These are phyloP conservation scores for Podosphaera xanthii DNA, from an alignment of 2,329 filamentous ascomycete species.

Conservation along the genomic window DNA sequence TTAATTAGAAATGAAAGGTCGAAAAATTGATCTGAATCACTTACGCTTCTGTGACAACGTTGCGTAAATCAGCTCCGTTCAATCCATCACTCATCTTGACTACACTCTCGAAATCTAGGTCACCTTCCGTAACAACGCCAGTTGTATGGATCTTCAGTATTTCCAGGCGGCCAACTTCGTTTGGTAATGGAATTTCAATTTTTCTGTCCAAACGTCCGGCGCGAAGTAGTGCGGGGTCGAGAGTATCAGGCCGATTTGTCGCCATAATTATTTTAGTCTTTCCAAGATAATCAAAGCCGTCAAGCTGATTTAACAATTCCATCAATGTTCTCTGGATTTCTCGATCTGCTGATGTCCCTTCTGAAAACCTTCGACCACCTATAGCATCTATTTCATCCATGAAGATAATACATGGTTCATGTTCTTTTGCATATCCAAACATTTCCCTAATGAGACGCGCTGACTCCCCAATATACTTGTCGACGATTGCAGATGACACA, in stretches of 20 bases:
- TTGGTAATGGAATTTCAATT: slow-evolving; percentile 91
- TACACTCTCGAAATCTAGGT: slow-evolving; percentile 96
- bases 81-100: slow-evolving; percentile 99
- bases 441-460: slow-evolving; percentile 93
- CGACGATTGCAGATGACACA: slow-evolving; percentile 93
- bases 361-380: slow-evolving; percentile 84
- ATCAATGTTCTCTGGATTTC: slow-evolving; percentile 97
- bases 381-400: slow-evolving; percentile 99
- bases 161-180: slow-evolving; percentile 87
- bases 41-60: slow-evolving; percentile 96
- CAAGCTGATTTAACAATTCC: slow-evolving; percentile 95
- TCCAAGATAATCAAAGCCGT: slow-evolving; percentile 96
- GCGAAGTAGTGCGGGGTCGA: slow-evolving; percentile 79
- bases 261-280: slow-evolving; percentile 99
- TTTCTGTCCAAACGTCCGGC: slow-evolving; percentile 89
- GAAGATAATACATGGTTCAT: slow-evolving; percentile 99
- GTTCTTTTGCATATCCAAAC: slow-evolving; percentile 98
- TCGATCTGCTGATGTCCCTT: slow-evolving; percentile 90
- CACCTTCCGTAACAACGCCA: slow-evolving; percentile 70
- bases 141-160: slow-evolving; percentile 94
- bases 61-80: slow-evolving; percentile 91
- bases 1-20: slow-evolving; percentile 10
- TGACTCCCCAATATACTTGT: slow-evolving; percentile 98
- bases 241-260: slow-evolving; percentile 87
- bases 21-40: slow-evolving; percentile 19